phyloP scores from a whole-genome alignment of 345 rosid species.

The Erysimum cheiranthoides region DNA sequence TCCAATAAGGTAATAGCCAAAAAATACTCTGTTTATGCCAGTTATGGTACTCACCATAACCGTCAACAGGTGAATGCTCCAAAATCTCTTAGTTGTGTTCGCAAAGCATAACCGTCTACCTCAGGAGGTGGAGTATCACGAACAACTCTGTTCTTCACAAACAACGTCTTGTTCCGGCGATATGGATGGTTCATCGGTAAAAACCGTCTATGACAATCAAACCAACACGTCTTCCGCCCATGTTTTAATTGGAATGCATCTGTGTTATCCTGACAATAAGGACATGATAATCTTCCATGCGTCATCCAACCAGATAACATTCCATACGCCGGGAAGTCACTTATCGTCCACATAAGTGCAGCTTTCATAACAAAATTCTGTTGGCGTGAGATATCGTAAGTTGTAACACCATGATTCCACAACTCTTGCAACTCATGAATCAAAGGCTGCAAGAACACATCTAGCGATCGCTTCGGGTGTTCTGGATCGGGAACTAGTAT shows the following conservation, averaged over 20 bases:
- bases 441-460: background rate
- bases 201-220: too few species aligned
- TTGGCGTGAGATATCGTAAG: background rate
- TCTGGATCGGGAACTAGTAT: background rate
- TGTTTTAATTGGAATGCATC: background rate
- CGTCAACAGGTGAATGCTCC: too few species aligned
- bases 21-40: too few species aligned
- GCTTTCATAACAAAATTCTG: background rate
- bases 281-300: background rate
- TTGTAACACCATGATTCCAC: background rate
- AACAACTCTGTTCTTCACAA: background rate
- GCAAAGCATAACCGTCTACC: too few species aligned
- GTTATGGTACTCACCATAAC: too few species aligned
- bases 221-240: background rate
- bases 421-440: background rate
- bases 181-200: background rate
- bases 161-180: background rate
- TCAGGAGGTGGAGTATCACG: too few species aligned
- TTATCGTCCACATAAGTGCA: background rate
- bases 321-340: background rate
- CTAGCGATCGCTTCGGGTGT: background rate
- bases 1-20: too few species aligned
- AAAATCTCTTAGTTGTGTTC: too few species aligned
- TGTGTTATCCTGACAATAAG: background rate
- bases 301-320: background rate